Evolutionary conservation across 2,329 filamentous ascomycete genomes (phyloP).

Genomic region (Cucurbitaria berberidis): DNA sequence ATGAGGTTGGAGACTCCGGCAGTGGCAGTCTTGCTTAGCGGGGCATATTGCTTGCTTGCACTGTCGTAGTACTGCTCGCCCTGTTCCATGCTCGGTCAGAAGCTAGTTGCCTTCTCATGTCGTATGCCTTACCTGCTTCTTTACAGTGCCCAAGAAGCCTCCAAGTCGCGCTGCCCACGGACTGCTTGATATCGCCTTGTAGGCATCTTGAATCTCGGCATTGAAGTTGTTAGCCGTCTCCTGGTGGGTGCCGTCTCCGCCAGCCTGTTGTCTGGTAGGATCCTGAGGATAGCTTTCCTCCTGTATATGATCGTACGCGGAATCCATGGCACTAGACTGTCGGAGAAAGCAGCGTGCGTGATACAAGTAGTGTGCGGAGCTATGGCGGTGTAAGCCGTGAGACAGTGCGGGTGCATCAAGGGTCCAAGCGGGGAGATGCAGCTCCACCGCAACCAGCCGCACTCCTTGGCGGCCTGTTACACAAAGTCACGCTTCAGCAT

Average conservation of each 20-base stretch:
- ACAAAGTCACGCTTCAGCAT: background rate
- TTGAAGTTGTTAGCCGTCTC: slow-evolving; percentile 66
- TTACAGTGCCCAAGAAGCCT: slow-evolving; percentile 87
- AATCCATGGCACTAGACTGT: slow-evolving; percentile 70
- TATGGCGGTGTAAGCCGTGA: slow-evolving; percentile 10
- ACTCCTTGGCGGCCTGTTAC: slow-evolving; percentile 14
- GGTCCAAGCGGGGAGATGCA: slow-evolving; percentile 16
- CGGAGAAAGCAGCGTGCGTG: background rate
- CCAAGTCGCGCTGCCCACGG: slow-evolving; percentile 90
- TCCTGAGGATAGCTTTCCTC: slow-evolving; percentile 71
- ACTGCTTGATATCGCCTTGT: slow-evolving; percentile 88
- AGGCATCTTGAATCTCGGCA: slow-evolving; percentile 90
- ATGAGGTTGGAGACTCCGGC: slow-evolving; percentile 79
- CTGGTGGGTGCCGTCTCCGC: slow-evolving; percentile 50
- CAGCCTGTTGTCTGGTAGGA: slow-evolving; percentile 55
- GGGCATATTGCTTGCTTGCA: slow-evolving; percentile 78
- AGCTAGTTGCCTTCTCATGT: slow-evolving; percentile 1
- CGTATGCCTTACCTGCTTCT: slow-evolving; percentile 74
- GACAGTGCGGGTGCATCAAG: slow-evolving; percentile 13
- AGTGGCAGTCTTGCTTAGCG: slow-evolving; percentile 79
- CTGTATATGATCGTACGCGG: slow-evolving; percentile 95
- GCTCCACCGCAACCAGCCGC: slow-evolving; percentile 21
- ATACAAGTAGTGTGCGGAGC: slow-evolving; percentile 9
- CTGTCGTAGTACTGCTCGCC: slow-evolving; percentile 88
- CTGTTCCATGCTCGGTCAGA: slow-evolving; percentile 50